Percentiles rank a stretch among this genome's conserved stretches.
These are phyloP conservation scores for Caloboletus firmus DNA, from an alignment of 1,284 basidiomycete genomes.

Conservation along the genomic window DNA sequence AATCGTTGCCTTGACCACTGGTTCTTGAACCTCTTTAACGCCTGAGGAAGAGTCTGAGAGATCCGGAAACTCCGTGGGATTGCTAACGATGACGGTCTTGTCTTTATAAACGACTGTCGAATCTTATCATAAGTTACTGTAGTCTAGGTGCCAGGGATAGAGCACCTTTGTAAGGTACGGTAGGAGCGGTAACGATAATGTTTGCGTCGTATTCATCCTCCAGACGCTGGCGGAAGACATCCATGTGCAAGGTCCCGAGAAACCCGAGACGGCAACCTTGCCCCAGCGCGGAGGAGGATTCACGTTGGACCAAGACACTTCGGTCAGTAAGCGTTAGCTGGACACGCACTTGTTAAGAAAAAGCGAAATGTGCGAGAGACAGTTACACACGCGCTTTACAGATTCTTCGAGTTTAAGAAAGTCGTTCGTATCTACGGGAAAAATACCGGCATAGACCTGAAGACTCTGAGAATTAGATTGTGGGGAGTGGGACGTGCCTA, in stretches of 20 bases:
- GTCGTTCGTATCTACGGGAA: constrained; percentile 89
- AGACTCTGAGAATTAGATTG: neutral
- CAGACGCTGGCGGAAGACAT: constrained; percentile 92
- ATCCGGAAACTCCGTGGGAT: constrained; percentile 92
- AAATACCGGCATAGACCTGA: constrained; percentile 94
- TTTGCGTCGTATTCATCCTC: constrained; percentile 96
- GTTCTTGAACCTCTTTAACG: constrained; percentile 82
- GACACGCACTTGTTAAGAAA: constrained; percentile 19
- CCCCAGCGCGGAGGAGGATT: constrained; percentile 91
- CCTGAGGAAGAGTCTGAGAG: constrained; percentile 58
- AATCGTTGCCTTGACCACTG: constrained; percentile 87
- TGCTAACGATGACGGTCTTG: constrained; percentile 74
- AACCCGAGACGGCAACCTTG: constrained; percentile 96
- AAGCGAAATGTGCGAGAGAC: neutral
- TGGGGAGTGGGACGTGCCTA: constrained; percentile 28
- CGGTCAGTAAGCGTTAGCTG: constrained; percentile 86
- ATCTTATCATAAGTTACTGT: constrained; percentile 6
- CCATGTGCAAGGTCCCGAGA: constrained; percentile 95
- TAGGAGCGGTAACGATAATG: constrained; percentile 90
- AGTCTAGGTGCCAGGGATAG: constrained; percentile 1
- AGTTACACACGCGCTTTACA: constrained; percentile 72
- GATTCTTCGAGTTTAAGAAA: constrained; percentile 96
- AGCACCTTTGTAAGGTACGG: constrained; percentile 87
- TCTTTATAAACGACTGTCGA: constrained; percentile 71
- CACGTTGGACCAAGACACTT: constrained; percentile 88